Evolutionary conservation across 208 protist genomes (phyloP), one percentile per base, ranked within the genome.

Genomic region (Kentomonas sorsogonicus): DNA sequence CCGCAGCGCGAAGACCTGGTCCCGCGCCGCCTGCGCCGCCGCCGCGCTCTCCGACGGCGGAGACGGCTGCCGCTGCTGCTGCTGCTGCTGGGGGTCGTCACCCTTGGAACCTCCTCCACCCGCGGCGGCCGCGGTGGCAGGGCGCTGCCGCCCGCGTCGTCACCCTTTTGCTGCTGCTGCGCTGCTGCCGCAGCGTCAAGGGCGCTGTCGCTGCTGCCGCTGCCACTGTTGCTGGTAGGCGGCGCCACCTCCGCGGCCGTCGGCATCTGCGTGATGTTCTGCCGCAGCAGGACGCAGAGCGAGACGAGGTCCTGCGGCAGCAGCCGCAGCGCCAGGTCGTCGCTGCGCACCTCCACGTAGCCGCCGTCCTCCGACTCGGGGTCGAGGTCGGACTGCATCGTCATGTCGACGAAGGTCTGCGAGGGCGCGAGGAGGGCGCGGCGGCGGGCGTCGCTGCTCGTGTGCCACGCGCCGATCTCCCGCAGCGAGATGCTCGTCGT

Each of bases 401-500:
- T 61, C 43, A 94, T 61, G 51, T 89, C 78, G 16, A 88, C 48
- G 44, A 54, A 69, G 26, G 69, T 77, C 38, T 55, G 50, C 33
- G 67, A 54, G 1, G 73, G 74, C 56, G n/a, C n/a, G n/a, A 93
- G 71, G 33, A 93, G 51, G n/a, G 40, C 40, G 46, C 59, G 47
- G 30, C 29, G 2, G 25, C 39, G 26, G 7, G 53, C 40, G 10
- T 38, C 50, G 0, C 25, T 1, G 31, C 25, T 53, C 27, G 69
- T 62, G 5, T 67, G 69, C 48, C 75, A 68, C 39, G 91, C 58
- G n/a, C 61, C 70, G 34, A 93, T 72, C 56, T 83, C 75, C 27
- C 66, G 63, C 36, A 93, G 71, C 0, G 80, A 84, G 26, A 93
- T 73, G 48, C 69, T 79, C 70, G 75, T 87, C 20, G 71, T 60